Evolutionary conservation across 2,329 filamentous ascomycete genomes (phyloP).

Genomic region (Pestalotiopsis sp.): DNA sequence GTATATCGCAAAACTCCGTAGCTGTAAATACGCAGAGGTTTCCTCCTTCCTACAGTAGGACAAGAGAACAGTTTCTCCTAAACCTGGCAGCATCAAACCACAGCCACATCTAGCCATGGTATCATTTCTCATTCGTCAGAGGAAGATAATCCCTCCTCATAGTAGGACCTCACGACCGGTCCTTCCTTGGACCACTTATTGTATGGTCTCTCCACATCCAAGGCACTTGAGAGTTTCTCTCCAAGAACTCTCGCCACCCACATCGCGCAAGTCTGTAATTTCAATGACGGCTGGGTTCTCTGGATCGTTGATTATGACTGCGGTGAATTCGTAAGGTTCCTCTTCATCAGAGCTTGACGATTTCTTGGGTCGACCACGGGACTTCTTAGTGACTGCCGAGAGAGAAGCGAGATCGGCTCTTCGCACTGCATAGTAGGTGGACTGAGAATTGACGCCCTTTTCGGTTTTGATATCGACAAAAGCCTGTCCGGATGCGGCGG

Average conservation of each 20-base stretch:
- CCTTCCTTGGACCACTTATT: slow-evolving; percentile 20
- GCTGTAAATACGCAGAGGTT: neutral
- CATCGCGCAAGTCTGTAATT: slow-evolving; percentile 52
- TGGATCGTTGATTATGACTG: slow-evolving; percentile 46
- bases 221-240: slow-evolving; percentile 54
- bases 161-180: no score
- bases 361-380: slow-evolving; percentile 41
- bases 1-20: neutral
- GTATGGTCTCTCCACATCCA: slow-evolving; percentile 50
- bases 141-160: no score
- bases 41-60: neutral
- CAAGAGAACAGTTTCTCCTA: neutral
- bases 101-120: neutral
- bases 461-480: slow-evolving; percentile 57
- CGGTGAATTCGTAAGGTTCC: slow-evolving; percentile 50
- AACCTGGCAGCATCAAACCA: neutral
- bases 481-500: slow-evolving; percentile 49
- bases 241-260: slow-evolving; percentile 55
- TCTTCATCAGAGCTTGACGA: slow-evolving; percentile 36
- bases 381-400: slow-evolving; percentile 31
- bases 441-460: slow-evolving; percentile 24
- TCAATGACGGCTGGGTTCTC: slow-evolving; percentile 51
- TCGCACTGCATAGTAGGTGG: neutral
- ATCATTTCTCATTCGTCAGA: neutral
- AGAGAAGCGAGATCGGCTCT: slow-evolving; percentile 37